These are phyloP conservation scores for Nannizzia gypsea DNA, from an alignment of 2,329 filamentous ascomycete species.

Conservation along the genomic window DNA sequence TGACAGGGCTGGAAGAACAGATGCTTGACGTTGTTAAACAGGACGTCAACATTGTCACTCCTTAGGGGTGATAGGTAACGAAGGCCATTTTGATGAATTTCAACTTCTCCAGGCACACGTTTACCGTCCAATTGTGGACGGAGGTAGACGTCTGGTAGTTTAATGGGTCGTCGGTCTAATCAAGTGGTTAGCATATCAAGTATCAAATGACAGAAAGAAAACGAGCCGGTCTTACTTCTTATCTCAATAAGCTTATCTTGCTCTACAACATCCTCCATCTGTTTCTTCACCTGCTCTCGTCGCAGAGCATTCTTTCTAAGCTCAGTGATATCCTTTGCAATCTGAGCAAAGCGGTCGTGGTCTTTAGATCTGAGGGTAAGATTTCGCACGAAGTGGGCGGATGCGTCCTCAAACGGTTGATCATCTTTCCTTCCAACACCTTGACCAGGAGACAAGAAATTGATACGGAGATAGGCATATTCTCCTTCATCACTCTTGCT, in stretches of 20 bases:
- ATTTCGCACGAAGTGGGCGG: constrained; percentile 89
- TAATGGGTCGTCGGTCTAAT: constrained; percentile 71
- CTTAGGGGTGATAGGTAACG: constrained; percentile 77
- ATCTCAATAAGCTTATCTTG: constrained; percentile 96
- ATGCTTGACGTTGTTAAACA: constrained; percentile 98
- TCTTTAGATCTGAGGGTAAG: constrained; percentile 90
- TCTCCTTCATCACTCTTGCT: constrained; percentile 95
- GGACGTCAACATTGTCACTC: constrained; percentile 76
- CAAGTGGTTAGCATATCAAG: constrained; percentile 30
- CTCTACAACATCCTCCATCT: constrained; percentile 97
- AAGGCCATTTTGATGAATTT: constrained; percentile 98
- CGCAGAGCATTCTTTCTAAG: constrained; percentile 88
- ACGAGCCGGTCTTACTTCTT: constrained; percentile 52
- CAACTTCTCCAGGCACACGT: constrained; percentile 85
- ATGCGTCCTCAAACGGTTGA: constrained; percentile 91
- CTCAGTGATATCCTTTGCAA: constrained; percentile 85
- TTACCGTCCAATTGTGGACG: constrained; percentile 93
- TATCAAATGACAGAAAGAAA: background rate
- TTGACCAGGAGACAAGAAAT: constrained; percentile 92
- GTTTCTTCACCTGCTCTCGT: constrained; percentile 96
- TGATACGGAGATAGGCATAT: constrained; percentile 87
- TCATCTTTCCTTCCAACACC: constrained; percentile 96
- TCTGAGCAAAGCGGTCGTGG: constrained; percentile 75
- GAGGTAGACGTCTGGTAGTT: constrained; percentile 89
- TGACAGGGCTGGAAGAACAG: constrained; percentile 97